phyloP scores from a whole-genome alignment of 345 rosid species.

The Sonneratia alba region DNA sequence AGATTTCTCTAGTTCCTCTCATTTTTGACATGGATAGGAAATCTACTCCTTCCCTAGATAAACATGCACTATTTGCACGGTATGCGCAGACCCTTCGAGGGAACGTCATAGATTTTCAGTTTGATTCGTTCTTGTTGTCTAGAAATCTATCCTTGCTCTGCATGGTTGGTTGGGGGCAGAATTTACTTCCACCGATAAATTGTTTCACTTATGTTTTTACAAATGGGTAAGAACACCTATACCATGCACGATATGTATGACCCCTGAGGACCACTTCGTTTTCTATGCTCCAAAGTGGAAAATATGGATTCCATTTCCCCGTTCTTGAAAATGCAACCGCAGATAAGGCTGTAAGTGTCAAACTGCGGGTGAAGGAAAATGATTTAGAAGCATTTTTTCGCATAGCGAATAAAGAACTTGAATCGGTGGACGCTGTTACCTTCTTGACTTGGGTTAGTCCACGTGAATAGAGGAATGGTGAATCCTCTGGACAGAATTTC shows the following conservation, averaged over 20 bases:
- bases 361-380: background rate
- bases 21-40: background rate
- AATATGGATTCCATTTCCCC: background rate
- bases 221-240: background rate
- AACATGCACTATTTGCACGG: background rate
- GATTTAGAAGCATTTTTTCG: background rate
- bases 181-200: background rate
- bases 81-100: background rate
- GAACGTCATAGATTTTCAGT: background rate
- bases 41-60: background rate
- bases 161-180: background rate
- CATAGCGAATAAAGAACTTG: no score
- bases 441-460: no score
- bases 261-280: background rate
- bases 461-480: background rate
- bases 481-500: background rate
- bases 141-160: background rate
- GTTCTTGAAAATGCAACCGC: background rate
- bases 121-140: background rate
- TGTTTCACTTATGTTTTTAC: background rate
- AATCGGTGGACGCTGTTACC: no score
- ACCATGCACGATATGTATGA: background rate
- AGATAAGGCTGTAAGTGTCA: background rate
- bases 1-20: background rate
- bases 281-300: background rate